phyloP scores from a whole-genome alignment of 2,329 filamentous ascomycete genomes.

The Blumeria graminis region DNA sequence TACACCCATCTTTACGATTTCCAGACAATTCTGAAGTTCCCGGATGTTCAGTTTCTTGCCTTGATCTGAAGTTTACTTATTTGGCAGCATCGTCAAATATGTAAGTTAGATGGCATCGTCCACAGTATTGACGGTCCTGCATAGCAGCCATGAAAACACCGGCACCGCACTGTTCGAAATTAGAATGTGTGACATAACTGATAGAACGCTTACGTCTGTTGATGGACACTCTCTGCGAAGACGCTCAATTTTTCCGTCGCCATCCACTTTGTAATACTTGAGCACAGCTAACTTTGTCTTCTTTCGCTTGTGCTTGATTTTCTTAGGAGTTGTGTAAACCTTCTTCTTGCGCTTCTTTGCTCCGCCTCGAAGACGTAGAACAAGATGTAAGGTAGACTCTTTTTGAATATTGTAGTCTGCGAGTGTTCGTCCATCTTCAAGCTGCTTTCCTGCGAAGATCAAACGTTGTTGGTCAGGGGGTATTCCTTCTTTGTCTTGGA shows the following conservation, averaged over 20 bases:
- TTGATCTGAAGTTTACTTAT: slow-evolving; percentile 3
- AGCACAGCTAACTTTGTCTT: slow-evolving; percentile 99
- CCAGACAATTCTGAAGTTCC: too few relatives aligned
- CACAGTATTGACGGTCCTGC: slow-evolving; percentile 72
- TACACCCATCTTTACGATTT: too few relatives aligned
- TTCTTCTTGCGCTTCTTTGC: slow-evolving; percentile 99
- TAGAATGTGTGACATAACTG: slow-evolving; percentile 12
- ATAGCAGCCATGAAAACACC: slow-evolving; percentile 99
- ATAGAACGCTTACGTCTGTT: slow-evolving; percentile 43
- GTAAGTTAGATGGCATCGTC: slow-evolving; percentile 49
- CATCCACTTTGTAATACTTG: slow-evolving; percentile 99
- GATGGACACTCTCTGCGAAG: slow-evolving; percentile 91
- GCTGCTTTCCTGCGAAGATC: slow-evolving; percentile 99
- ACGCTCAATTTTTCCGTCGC: slow-evolving; percentile 98
- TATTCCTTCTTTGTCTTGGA: slow-evolving; percentile 97
- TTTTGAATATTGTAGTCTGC: slow-evolving; percentile 99
- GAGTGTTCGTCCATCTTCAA: slow-evolving; percentile 96
- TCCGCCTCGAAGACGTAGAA: slow-evolving; percentile 94
- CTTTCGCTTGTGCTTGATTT: slow-evolving; percentile 99
- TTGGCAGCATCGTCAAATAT: slow-evolving; percentile 36
- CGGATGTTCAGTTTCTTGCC: too few relatives aligned
- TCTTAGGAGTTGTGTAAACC: slow-evolving; percentile 99
- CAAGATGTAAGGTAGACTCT: slow-evolving; percentile 95
- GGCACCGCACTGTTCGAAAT: slow-evolving; percentile 58
- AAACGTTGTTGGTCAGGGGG: slow-evolving; percentile 97